Evolutionary conservation across 495 filamentous ascomycete species (phyloP).

Genomic region (Hypoxylon trugodes): DNA sequence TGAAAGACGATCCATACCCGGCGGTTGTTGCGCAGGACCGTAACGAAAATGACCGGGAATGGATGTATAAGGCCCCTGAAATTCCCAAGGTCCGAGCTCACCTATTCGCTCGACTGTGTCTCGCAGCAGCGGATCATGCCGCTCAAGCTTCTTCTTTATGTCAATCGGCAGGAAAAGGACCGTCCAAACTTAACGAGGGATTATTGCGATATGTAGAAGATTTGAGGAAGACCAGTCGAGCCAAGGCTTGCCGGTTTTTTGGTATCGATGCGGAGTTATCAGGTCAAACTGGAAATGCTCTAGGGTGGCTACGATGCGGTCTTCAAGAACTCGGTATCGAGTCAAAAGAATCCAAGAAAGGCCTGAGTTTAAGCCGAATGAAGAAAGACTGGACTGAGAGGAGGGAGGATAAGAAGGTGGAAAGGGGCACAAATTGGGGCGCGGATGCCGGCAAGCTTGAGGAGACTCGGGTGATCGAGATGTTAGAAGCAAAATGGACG

Average conservation of each 20-base stretch:
- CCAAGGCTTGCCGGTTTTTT: slow-evolving; percentile 87
- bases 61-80: slow-evolving; percentile 89
- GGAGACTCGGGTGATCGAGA: slow-evolving; percentile 84
- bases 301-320: slow-evolving; percentile 83
- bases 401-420: slow-evolving; percentile 72
- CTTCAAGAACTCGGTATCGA: slow-evolving; percentile 73
- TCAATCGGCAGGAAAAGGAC: slow-evolving; percentile 40
- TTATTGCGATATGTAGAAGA: slow-evolving; percentile 77
- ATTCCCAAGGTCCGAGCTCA: slow-evolving; percentile 89
- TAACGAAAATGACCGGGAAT: slow-evolving; percentile 82
- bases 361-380: slow-evolving; percentile 68
- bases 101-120: slow-evolving; percentile 84
- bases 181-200: slow-evolving; percentile 65
- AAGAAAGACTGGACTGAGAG: slow-evolving; percentile 76
- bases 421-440: slow-evolving; percentile 77
- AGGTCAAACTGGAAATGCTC: slow-evolving; percentile 79
- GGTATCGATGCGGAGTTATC: slow-evolving; percentile 86
- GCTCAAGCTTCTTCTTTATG: slow-evolving; percentile 66
- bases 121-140: slow-evolving; percentile 77
- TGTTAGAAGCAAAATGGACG: slow-evolving; percentile 88
- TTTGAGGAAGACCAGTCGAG: slow-evolving; percentile 74
- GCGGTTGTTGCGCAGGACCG: slow-evolving; percentile 76
- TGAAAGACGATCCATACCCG: slow-evolving; percentile 94
- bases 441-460: slow-evolving; percentile 84
- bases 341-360: slow-evolving; percentile 53